These are phyloP conservation scores for Wickerhamomyces ciferrii DNA, from an alignment of 805 yeast genomes.

Conservation along the genomic window DNA sequence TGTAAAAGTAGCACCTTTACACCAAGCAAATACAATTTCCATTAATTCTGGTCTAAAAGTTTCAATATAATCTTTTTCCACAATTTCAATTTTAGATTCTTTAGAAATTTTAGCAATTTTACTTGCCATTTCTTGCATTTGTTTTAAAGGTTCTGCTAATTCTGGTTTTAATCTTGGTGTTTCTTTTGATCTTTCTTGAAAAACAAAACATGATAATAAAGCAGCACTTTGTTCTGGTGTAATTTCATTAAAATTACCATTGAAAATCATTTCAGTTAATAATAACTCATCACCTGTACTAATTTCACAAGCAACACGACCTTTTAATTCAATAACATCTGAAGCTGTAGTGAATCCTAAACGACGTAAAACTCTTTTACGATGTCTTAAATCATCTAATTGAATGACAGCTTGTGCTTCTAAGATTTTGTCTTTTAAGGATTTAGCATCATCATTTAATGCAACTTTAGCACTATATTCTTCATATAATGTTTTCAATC, in stretches of 20 bases:
- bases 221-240: conserved; percentile 91
- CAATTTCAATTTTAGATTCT: conserved; percentile 86
- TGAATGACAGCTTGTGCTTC: conserved; percentile 92
- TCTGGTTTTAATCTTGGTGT: conserved; percentile 83
- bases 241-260: conserved; percentile 89
- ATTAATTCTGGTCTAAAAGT: conserved; percentile 87
- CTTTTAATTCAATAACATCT: conserved; percentile 93
- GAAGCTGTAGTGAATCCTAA: conserved; percentile 82
- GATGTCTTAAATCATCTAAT: conserved; percentile 86
- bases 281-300: conserved; percentile 82
- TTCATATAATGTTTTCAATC: conserved; percentile 57
- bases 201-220: conserved; percentile 87
- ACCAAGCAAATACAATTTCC: conserved; percentile 98
- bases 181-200: conserved; percentile 93
- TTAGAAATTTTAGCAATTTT: conserved; percentile 84
- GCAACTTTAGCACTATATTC: conserved; percentile 62
- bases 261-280: conserved; percentile 88
- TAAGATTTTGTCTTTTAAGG: conserved; percentile 55
- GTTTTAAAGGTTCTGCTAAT: conserved; percentile 85
- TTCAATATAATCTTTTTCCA: conserved; percentile 90
- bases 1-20: conserved; percentile 92
- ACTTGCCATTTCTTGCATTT: conserved; percentile 85
- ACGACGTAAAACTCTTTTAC: conserved; percentile 89
- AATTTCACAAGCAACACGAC: conserved; percentile 96
- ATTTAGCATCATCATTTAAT: conserved; percentile 52